Evolutionary conservation across 371 early-diverging fungal species (phyloP).

Genomic region (Parasitella parasitica): DNA sequence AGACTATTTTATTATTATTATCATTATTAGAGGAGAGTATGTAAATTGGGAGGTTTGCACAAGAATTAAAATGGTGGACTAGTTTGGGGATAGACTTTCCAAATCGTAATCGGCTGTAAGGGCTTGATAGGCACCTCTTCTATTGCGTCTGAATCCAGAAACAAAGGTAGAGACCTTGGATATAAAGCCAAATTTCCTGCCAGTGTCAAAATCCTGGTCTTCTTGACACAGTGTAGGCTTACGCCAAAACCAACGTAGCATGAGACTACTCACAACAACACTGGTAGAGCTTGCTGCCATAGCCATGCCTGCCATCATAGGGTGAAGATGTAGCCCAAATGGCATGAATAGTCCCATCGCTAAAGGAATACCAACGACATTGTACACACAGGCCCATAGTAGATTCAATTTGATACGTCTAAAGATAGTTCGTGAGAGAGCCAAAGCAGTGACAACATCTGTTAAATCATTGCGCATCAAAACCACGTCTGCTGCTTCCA

Average conservation of each 20-base stretch:
- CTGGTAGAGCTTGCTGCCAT: conserved; percentile 93
- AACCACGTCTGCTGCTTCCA: conserved; percentile 91
- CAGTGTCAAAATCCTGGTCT: not conserved
- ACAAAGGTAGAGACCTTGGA: not conserved
- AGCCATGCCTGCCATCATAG: conserved; percentile 91
- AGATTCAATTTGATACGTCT: conserved; percentile 82
- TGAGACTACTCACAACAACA: conserved; percentile 86
- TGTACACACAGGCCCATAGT: conserved; percentile 89
- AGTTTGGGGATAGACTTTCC: conserved; percentile 3
- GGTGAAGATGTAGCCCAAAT: conserved; percentile 79
- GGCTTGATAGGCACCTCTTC: conserved; percentile 14
- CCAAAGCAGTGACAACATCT: conserved; percentile 85
- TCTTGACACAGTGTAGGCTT: conserved; percentile 41
- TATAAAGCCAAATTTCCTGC: not conserved
- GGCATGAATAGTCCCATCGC: conserved; percentile 94
- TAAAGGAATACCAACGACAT: conserved; percentile 86
- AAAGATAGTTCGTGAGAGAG: conserved; percentile 83
- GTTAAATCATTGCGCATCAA: conserved; percentile 81
- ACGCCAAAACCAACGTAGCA: conserved; percentile 70
- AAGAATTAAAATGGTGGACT: no score
- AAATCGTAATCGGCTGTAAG: conserved; percentile 14
- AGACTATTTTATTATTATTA: no score
- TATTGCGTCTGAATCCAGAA: not conserved
- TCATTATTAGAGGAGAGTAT: no score
- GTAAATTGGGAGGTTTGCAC: no score